A percentile compares a stretch with the other conserved stretches of the same genome.
Evolutionary conservation across 176 grass and related monocot species (phyloP).

Genomic region (Rhynchospora tenuis): DNA sequence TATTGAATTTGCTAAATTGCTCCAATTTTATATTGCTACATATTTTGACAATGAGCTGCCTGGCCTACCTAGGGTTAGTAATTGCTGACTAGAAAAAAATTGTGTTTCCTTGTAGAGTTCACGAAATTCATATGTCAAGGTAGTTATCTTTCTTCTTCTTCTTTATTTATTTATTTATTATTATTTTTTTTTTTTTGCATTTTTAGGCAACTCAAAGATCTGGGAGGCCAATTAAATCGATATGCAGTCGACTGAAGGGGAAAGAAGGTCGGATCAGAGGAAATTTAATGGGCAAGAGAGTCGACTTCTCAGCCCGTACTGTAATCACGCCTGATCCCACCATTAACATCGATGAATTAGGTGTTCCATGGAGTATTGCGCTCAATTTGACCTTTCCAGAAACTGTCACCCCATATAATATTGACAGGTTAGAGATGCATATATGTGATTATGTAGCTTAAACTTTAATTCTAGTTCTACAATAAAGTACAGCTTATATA

Average conservation of each 20-base stretch:
- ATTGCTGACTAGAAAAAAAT: background rate
- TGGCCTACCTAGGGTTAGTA: constrained; percentile 52
- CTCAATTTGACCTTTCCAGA: constrained; percentile 93
- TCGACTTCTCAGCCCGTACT: constrained; percentile 94
- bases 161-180: no score
- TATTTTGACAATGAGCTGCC: constrained; percentile 99
- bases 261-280: constrained; percentile 99
- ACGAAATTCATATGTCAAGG: background rate
- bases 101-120: background rate
- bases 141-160: background rate
- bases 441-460: constrained; percentile 5
- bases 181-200: constrained; percentile 16
- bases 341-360: constrained; percentile 94
- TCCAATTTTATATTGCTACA: constrained; percentile 96
- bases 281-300: constrained; percentile 97
- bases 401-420: constrained; percentile 97
- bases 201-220: constrained; percentile 82
- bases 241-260: constrained; percentile 94
- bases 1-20: constrained; percentile 85
- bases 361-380: constrained; percentile 98
- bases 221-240: constrained; percentile 96
- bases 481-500: background rate
- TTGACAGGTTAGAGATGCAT: constrained; percentile 60
- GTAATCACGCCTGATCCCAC: constrained; percentile 92
- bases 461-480: background rate